phyloP scores from a whole-genome alignment of 192 early-diverging fungal genomes.

The Nowakowskiella sp. region DNA sequence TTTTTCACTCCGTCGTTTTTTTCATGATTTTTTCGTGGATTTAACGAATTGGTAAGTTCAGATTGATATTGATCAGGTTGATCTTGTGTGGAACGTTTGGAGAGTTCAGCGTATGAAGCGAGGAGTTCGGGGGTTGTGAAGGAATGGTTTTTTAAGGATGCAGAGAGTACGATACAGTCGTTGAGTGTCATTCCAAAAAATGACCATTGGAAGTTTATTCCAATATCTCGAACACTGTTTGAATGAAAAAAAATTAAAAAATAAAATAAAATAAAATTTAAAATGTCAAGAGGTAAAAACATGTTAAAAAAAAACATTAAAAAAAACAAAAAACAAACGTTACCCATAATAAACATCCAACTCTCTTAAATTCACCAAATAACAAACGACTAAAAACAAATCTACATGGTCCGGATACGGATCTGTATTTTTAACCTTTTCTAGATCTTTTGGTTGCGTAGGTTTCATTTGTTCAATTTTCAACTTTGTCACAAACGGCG shows the following conservation, averaged over 20 bases:
- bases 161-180: constrained; percentile 22
- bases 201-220: constrained; percentile 40
- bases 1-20: no score
- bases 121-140: background rate
- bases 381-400: constrained; percentile 17
- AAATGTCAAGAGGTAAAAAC: no score
- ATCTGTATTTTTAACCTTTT: constrained; percentile 20
- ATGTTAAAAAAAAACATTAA: constrained; percentile 1
- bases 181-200: constrained; percentile 47
- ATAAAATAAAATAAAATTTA: no score
- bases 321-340: background rate
- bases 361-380: constrained; percentile 25
- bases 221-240: constrained; percentile 35
- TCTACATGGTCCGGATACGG: constrained; percentile 38
- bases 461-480: constrained; percentile 1
- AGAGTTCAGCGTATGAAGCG: no score
- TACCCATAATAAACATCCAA: constrained; percentile 40
- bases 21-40: no score
- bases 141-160: constrained; percentile 11
- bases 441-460: constrained; percentile 4
- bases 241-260: background rate
- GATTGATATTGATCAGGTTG: no score
- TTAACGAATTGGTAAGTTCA: no score
- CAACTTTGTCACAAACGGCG: background rate
- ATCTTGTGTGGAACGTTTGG: no score